Evolutionary conservation across 192 early-diverging fungal species (phyloP), one percentile per base, ranked within the genome.

Genomic region (Umbelopsis sp.): DNA sequence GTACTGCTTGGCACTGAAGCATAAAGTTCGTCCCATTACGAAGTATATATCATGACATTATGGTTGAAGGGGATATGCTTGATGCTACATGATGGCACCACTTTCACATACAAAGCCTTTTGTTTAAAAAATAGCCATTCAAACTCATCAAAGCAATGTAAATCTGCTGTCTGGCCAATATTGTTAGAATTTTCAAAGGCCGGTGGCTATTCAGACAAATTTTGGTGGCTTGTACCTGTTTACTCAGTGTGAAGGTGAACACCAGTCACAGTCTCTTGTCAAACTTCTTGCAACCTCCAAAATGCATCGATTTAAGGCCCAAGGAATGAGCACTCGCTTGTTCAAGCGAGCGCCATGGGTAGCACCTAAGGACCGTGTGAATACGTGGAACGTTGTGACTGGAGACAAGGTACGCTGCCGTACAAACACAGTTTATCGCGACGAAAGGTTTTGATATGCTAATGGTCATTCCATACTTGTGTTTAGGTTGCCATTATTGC

Each of bases 301-400:
- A 13, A 79, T 80, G 78, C 78, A 80, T 76, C 70, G 78, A 49
- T 69, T 80, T 68, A 80, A 80, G 70, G 46, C 73, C 18, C 47
- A 72, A 25, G 78, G 74, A 25, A 66, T 75, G 35, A 76, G 71
- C 49, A 67, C 71, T 49, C 74, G 78, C 44, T 30, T 76, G 23
- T 20, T 58, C 25, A 53, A 68, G 33, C 71, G 64, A 52, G 22
- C 64, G 20, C 70, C 58, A 30, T 80, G 74, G 74, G 74, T 80
- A 9, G 47, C 64, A 35, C 78, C 78, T 25, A 75, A 80, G 49
- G 78, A 80, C n/a, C 61, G 68, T 46, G 49, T 80, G 20, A n/a
- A 68, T 7, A 55, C 69, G 15, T 80, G 78, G 78, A 75, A 64
- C 52, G 70, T 80, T 66, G 50, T 80, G 15, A 73, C 53, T n/a